Conservation (phyloP, 192 early-diverging fungal genomes). For the Mortierella hygrophila region DNA sequence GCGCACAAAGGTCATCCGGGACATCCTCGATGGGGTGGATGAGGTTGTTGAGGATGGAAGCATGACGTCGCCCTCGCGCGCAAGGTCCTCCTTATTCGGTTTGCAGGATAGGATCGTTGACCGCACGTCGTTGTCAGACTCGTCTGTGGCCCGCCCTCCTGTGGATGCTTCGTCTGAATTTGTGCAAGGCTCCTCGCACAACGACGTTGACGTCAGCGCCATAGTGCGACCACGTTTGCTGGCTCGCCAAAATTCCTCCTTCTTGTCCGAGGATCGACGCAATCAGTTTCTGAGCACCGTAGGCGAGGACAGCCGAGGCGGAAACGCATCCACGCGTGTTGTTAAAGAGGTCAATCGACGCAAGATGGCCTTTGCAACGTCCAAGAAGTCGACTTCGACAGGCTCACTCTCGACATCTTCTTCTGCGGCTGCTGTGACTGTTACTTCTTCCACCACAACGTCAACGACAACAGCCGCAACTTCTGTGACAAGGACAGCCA, state of each 20-base stretch:
- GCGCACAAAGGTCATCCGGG: conserved; percentile 34
- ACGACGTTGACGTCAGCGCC: conserved; percentile 9
- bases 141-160: background rate
- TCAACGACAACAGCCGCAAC: background rate
- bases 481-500: background rate
- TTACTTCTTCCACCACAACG: background rate
- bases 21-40: conserved; percentile 39
- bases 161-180: background rate
- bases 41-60: conserved; percentile 1
- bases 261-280: conserved; percentile 36
- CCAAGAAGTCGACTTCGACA: background rate
- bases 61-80: background rate
- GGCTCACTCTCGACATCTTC: background rate
- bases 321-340: conserved; percentile 8
- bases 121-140: background rate
- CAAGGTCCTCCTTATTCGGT: background rate
- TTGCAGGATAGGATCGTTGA: conserved; percentile 17
- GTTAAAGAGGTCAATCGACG: conserved; percentile 44
- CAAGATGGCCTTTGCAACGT: conserved; percentile 38
- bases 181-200: background rate
- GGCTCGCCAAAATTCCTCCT: conserved; percentile 33
- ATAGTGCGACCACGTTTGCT: conserved; percentile 24
- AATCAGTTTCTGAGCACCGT: conserved; percentile 34
- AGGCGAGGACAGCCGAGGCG: conserved; percentile 30
- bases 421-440: background rate